A percentile compares a stretch with the other conserved stretches of the same genome.
These are phyloP conservation scores for Rhynchosporium agropyri DNA, from an alignment of 2,329 filamentous ascomycete genomes.

Conservation along the genomic window DNA sequence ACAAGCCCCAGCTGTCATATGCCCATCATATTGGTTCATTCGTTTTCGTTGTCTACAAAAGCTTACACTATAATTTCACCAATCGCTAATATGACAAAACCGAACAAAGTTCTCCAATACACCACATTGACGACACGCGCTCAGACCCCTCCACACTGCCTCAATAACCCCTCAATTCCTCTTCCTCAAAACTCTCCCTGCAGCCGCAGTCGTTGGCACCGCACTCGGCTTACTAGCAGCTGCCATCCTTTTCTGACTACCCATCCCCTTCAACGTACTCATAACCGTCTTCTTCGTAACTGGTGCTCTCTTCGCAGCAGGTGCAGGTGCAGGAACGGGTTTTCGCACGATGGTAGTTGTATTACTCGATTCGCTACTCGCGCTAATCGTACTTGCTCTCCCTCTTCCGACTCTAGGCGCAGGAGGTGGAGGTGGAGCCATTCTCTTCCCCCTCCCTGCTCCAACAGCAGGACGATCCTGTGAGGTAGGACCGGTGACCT, in stretches of 20 bases:
- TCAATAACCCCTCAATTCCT: conserved; percentile 32
- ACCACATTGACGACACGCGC: neutral
- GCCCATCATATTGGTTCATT: too few species aligned
- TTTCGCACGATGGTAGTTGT: conserved; percentile 68
- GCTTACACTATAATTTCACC: neutral
- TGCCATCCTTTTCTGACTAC: conserved; percentile 56
- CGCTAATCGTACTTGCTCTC: conserved; percentile 62
- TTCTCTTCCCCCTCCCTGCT: conserved; percentile 36
- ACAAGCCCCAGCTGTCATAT: too few species aligned
- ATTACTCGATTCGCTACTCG: conserved; percentile 61
- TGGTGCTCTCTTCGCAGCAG: conserved; percentile 43
- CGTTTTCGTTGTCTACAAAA: neutral
- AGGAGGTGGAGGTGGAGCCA: conserved; percentile 42
- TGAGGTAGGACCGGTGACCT: conserved; percentile 23
- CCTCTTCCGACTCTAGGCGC: conserved; percentile 52
- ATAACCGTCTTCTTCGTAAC: conserved; percentile 55
- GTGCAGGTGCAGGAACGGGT: conserved; percentile 44
- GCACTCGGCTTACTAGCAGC: conserved; percentile 40
- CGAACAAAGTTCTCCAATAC: neutral
- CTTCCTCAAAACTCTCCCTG: conserved; percentile 41
- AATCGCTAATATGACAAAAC: conserved; percentile 24
- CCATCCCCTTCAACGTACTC: conserved; percentile 55
- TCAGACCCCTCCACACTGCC: too few species aligned
- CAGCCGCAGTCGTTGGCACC: conserved; percentile 32
- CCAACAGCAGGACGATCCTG: conserved; percentile 18